Evolutionary conservation across 2,329 filamentous ascomycete species (phyloP), one percentile per base, ranked within the genome.

Genomic region (Aspergillaceae sp.): DNA sequence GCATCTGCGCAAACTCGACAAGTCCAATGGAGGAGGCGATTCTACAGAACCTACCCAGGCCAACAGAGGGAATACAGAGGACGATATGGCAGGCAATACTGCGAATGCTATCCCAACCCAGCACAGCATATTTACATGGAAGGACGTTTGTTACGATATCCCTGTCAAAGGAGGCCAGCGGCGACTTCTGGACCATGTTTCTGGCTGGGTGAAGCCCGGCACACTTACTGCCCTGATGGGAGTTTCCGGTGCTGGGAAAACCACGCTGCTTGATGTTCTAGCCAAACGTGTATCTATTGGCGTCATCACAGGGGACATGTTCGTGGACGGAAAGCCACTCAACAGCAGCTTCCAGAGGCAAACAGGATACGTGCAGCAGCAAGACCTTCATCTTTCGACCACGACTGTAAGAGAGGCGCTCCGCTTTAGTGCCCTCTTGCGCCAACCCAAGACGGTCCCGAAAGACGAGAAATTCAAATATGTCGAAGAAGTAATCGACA

Each of bases 361-460:
- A 58, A 83, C 79, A 0, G 82, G 82, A 0, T 84, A 84, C 53
- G 80, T 82, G 0, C 80, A 84, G 53, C 81, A 84, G 48, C 79
- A 84, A 61, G 80, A 86, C 75, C 75, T 95, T 5, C 90, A 95
- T 63, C 74, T 94, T 34, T 74, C 82, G 32, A 94, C 88, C 0
- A 82, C 83, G 0, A 95, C 90, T 3, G 89, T 95, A 36, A 80
- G 90, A 47, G 90, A 95, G 65, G 87, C 88, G 4, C 74, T 96
- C 7, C 80, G 80, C 52, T 95, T 96, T 66, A 87, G 82, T 54
- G 90, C 90, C 8, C 66, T 90, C 19, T 80, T 95, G 3, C 84
- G 90, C 44, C 90, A 95, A 58, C 87, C 89, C 0, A 80, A 79
- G 37, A 72, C 82, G 6, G 77, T 87, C 5, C 74, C 86, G 1